phyloP scores from a whole-genome alignment of 768 basidiomycete genomes.

The Russula sp. region DNA sequence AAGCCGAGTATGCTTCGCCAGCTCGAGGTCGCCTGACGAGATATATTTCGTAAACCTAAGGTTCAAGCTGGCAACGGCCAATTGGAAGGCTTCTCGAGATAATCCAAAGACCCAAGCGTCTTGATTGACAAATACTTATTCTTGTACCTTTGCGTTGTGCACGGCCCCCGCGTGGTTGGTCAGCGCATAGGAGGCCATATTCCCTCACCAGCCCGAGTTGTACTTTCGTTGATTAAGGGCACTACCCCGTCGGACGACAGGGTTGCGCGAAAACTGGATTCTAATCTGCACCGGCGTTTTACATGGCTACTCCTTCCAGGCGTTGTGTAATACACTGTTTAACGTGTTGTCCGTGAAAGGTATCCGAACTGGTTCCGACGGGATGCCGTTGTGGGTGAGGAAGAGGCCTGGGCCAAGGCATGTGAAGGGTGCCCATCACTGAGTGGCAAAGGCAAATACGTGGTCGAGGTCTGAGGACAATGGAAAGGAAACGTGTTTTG shows the following conservation, averaged over 20 bases:
- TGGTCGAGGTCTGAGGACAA: neutral
- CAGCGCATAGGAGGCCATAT: neutral
- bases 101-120: conserved; percentile 29
- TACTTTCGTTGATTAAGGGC: conserved; percentile 3
- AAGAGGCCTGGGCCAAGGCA: neutral
- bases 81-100: conserved; percentile 73
- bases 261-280: conserved; percentile 8
- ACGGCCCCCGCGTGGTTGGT: neutral
- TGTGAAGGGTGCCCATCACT: too few species aligned
- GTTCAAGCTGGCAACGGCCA: conserved; percentile 67
- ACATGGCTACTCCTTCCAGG: neutral
- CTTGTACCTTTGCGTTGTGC: neutral
- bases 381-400: neutral
- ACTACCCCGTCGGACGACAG: neutral
- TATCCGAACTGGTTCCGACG: neutral
- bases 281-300: conserved; percentile 10
- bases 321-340: conserved; percentile 10
- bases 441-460: neutral
- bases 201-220: neutral
- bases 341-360: neutral
- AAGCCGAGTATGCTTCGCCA: conserved; percentile 23
- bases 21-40: conserved; percentile 10
- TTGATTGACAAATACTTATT: conserved; percentile 10
- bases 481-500: neutral
- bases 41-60: conserved; percentile 32